Evolutionary conservation across 768 basidiomycete genomes (phyloP).

Genomic region (Phanerochaete sordida): DNA sequence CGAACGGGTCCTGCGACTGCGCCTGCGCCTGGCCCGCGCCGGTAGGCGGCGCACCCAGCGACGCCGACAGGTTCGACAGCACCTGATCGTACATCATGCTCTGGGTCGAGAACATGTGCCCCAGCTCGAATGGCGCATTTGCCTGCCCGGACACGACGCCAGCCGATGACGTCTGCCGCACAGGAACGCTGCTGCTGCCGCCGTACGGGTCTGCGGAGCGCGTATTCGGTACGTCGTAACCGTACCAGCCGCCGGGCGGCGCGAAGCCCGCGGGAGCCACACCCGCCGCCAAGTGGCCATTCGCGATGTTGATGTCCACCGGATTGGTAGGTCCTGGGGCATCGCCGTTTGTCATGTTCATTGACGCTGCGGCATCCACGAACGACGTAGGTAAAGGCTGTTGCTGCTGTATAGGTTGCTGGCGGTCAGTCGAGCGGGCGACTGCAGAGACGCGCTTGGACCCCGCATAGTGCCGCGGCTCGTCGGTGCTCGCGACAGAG

Average conservation of each 20-base stretch:
- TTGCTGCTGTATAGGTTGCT: constrained; percentile 15
- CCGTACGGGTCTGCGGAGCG: background rate
- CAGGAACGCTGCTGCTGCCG: background rate
- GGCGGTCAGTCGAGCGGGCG: background rate
- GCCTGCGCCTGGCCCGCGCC: background rate
- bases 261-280: background rate
- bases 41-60: background rate
- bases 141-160: background rate
- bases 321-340: too few species aligned
- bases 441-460: constrained; percentile 28
- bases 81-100: constrained; percentile 22
- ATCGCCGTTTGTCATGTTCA: background rate
- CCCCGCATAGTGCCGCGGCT: constrained; percentile 29
- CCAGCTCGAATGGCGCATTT: constrained; percentile 1
- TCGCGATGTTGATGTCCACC: background rate
- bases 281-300: background rate
- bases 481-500: constrained; percentile 9
- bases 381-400: background rate
- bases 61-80: constrained; percentile 17
- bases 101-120: constrained; percentile 21
- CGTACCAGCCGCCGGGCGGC: background rate
- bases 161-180: background rate
- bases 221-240: background rate
- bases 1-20: background rate
- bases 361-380: background rate